These are phyloP conservation scores for Aplosporella prunicola DNA, from an alignment of 2,329 filamentous ascomycete species.

Conservation along the genomic window DNA sequence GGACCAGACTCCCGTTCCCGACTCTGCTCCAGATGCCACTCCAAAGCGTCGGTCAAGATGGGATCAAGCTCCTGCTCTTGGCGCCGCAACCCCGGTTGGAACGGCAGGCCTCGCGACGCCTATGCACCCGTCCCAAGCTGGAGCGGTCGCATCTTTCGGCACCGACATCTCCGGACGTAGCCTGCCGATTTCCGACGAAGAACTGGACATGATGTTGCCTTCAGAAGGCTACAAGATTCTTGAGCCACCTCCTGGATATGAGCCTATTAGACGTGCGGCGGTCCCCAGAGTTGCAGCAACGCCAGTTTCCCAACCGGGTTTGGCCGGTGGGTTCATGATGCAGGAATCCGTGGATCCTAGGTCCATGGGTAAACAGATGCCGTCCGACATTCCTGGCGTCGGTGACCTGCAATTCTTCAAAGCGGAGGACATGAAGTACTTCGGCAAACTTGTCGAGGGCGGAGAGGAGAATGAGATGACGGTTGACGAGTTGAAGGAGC, in stretches of 20 bases:
- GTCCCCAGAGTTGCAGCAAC: slow-evolving; percentile 67
- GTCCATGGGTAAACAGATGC: slow-evolving; percentile 78
- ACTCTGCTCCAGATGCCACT: slow-evolving; percentile 26
- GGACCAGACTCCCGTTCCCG: slow-evolving; percentile 68
- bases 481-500: slow-evolving; percentile 92
- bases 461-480: slow-evolving; percentile 81
- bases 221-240: slow-evolving; percentile 88
- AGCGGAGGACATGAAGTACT: slow-evolving; percentile 96
- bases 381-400: slow-evolving; percentile 91
- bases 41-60: slow-evolving; percentile 75
- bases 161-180: slow-evolving; percentile 73
- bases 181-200: slow-evolving; percentile 79
- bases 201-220: slow-evolving; percentile 84
- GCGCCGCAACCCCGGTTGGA: slow-evolving; percentile 61
- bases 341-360: slow-evolving; percentile 83
- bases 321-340: slow-evolving; percentile 84
- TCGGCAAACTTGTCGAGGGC: slow-evolving; percentile 91
- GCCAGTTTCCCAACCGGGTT: slow-evolving; percentile 51
- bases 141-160: slow-evolving; percentile 57
- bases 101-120: slow-evolving; percentile 68
- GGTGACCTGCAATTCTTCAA: slow-evolving; percentile 98
- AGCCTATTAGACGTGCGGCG: slow-evolving; percentile 61
- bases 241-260: slow-evolving; percentile 84
- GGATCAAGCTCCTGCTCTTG: slow-evolving; percentile 70
- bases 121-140: slow-evolving; percentile 57